Base-by-base conservation (phyloP, 2,329 filamentous ascomycete genomes). In the Fusarium robinianum region DNA sequence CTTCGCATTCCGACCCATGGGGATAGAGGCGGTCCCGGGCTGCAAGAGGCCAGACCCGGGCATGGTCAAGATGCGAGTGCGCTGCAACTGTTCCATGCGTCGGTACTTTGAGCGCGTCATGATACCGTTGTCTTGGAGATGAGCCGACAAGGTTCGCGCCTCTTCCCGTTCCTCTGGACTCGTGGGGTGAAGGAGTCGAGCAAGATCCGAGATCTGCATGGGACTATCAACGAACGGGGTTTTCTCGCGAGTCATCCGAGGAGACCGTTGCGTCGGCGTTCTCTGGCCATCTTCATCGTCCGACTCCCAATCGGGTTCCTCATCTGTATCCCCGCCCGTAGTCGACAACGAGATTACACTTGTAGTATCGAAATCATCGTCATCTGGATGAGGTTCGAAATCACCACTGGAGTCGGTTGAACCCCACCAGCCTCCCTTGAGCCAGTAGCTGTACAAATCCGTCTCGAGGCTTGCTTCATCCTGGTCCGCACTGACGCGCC, bases 401-500 rank as follows among this genome's bases (percentile, higher is more conserved):
- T 92, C 87, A 18, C 87, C 88, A 61, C 88, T 96, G 5, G 77
- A 76, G 64, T 97, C 92, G 21, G 84, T 76, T 11, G 85, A 84
- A 2, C 92, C 91, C 84, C 90, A 96, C 72, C 88, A 88, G 6
- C 88, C 90, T 14, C 89, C 90, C 40, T 77, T 75, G 38, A 87
- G 83, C 87, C 90, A 97, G 81, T 91, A 94, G 19, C 76, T 75
- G 65, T 96, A 97, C 2, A 96, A 72, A 46, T 83, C 84, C 3
- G 78, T 76, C 53, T 92, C 86, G 3, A 96, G 73, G 25, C 81
- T 79, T 18, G 79, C 78, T 57, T 94, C 87, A 26, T 83, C 61
- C 62, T 69, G 63, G 40, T 64, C 61, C 9, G 56, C 55, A 6
- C 65, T 41, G 34, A 82, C 76, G 40, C 80, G 80, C 55, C 88